Evolutionary conservation across 192 early-diverging fungal genomes (phyloP).

Genomic region (Entophlyctis helioformis): DNA sequence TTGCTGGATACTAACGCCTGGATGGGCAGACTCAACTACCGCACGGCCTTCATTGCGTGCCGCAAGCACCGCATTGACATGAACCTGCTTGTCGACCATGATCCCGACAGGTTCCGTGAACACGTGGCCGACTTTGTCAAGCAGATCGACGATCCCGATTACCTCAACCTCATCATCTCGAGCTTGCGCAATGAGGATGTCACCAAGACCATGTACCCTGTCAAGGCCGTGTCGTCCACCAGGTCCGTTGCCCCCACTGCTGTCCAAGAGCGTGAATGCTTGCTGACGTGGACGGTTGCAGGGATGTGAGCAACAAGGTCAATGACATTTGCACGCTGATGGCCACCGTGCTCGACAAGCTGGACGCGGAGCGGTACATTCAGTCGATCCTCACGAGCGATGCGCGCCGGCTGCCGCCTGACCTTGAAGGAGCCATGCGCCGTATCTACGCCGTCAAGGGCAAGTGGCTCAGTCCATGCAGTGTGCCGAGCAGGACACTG

Average conservation of each 20-base stretch:
- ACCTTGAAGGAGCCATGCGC: constrained; percentile 66
- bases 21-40: constrained; percentile 44
- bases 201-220: constrained; percentile 64
- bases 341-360: constrained; percentile 39
- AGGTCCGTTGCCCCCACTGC: not conserved
- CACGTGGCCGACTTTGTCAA: constrained; percentile 60
- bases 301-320: constrained; percentile 65
- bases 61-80: constrained; percentile 87
- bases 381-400: constrained; percentile 77
- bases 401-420: constrained; percentile 67
- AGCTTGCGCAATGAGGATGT: constrained; percentile 76
- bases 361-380: constrained; percentile 45
- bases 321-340: constrained; percentile 63
- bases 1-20: not conserved
- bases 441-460: constrained; percentile 51
- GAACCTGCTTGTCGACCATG: constrained; percentile 81
- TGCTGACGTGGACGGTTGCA: no score
- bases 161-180: constrained; percentile 83
- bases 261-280: no score
- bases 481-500: not conserved
- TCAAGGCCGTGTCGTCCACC: not conserved
- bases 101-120: constrained; percentile 51
- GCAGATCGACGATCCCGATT: constrained; percentile 69
- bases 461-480: constrained; percentile 6
- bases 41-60: constrained; percentile 67